Evolutionary conservation across 1,284 basidiomycete genomes (phyloP).

Genomic region (Erythrobasidium hasegawianum): DNA sequence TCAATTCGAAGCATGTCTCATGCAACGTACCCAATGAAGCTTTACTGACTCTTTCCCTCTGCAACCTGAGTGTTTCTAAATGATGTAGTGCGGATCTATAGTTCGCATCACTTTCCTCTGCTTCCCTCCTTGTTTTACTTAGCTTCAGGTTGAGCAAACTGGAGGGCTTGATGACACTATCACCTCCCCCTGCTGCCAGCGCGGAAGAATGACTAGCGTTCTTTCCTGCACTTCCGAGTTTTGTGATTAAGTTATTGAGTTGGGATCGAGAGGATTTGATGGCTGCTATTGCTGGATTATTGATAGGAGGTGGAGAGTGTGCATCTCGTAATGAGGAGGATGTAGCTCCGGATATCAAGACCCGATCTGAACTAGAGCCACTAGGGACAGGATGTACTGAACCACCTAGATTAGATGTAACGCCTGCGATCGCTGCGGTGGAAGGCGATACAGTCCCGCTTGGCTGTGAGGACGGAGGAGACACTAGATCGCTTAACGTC

Average conservation of each 20-base stretch:
- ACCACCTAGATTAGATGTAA: too few species aligned
- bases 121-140: conserved; percentile 78
- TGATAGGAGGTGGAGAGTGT: conserved; percentile 27
- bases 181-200: neutral
- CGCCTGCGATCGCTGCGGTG: neutral
- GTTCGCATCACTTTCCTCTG: conserved; percentile 68
- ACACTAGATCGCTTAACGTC: neutral
- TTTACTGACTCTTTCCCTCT: conserved; percentile 43
- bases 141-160: conserved; percentile 20
- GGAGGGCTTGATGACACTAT: conserved; percentile 1
- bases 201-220: conserved; percentile 6
- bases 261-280: conserved; percentile 30
- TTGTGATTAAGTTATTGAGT: conserved; percentile 32
- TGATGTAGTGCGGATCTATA: conserved; percentile 60
- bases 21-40: conserved; percentile 22
- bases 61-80: conserved; percentile 76
- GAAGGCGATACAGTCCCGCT: neutral
- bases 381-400: neutral
- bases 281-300: conserved; percentile 28
- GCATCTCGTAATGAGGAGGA: conserved; percentile 27
- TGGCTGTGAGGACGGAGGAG: neutral
- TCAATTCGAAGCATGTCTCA: conserved; percentile 24
- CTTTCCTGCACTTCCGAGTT: conserved; percentile 23
- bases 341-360: neutral
- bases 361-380: neutral